Conservation (phyloP, 129 eudicot species). For the Sambucus nigra region DNA sequence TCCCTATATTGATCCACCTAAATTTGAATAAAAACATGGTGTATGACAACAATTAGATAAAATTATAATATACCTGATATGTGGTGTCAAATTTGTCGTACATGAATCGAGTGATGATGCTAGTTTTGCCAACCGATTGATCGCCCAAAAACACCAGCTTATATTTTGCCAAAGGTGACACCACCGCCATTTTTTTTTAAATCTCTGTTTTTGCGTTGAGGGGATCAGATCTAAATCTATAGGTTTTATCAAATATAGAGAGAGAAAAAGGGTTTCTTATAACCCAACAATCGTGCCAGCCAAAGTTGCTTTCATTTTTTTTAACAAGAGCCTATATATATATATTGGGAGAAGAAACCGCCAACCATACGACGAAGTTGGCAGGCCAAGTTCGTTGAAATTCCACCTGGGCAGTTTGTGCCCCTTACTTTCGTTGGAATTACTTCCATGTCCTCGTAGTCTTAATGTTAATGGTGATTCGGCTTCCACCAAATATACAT, state of each 20-base stretch:
- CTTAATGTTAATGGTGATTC: too few relatives aligned
- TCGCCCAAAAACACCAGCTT: conserved; percentile 78
- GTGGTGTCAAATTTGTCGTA: conserved; percentile 82
- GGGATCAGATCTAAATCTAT: conserved; percentile 27
- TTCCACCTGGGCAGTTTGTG: not conserved
- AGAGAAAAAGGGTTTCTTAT: conserved; percentile 4
- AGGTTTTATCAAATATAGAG: not conserved
- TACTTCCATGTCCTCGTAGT: not conserved
- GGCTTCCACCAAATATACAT: too few relatives aligned
- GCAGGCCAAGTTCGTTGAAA: not conserved
- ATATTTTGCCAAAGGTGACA: conserved; percentile 72
- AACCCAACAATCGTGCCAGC: conserved; percentile 13
- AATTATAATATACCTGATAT: conserved; percentile 43
- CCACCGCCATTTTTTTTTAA: conserved; percentile 44
- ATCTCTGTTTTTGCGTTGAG: not conserved
- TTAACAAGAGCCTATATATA: conserved; percentile 9
- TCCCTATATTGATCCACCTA: not conserved
- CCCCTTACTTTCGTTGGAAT: not conserved
- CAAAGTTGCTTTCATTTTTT: conserved; percentile 2
- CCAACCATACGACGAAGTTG: conserved; percentile 22
- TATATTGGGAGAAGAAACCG: conserved; percentile 22
- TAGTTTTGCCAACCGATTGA: conserved; percentile 88
- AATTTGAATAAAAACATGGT: conserved; percentile 6
- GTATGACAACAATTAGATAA: not conserved
- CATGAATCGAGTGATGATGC: conserved; percentile 85